Base-by-base conservation (phyloP, 2,329 filamentous ascomycete genomes). In the Penicillium sp. region DNA sequence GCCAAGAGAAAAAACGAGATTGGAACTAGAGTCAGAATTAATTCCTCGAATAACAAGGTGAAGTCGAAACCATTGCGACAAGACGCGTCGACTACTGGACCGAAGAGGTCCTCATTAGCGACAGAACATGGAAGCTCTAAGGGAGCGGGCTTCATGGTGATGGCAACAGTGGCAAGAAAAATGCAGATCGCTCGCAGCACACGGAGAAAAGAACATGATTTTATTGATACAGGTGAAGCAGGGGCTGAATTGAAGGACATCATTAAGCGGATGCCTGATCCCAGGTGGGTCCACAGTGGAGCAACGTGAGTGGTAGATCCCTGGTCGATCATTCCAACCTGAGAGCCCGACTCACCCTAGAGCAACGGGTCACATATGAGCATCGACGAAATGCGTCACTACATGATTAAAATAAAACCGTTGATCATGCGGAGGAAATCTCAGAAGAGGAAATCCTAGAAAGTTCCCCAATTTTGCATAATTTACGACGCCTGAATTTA, bases 61-160 rank as follows among this genome's bases (percentile, higher is more conserved):
- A 70, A 70, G 43, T 70, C 67, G 50, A 67, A 68, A 18, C 61
- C 62, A 56, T 61, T 52, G 41, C 54, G 58, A 49, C 62, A 70
- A 15, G 53, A 52, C 15, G 41, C 6, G 36, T 52, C 44, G n/a
- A 69, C 59, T 12, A 50, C 52, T 42, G 66, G 65, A 16, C 67
- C 66, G 39, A 69, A 69, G 13, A 45, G 42, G 45, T 68, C 57
- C 38, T 67, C 59, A 18, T 58, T 52, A 13, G 42, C 53, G 29
- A 53, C 42, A 4, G 59, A 53, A 49, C 60, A 63, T 24, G 39
- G 42, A 8, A n/a, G 15, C 15, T n/a, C n/a, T 26, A 39, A 49
- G n/a, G 36, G 31, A 28, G 38, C 26, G 33, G 38, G 21, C 38
- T 34, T 56, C 57, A 53, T 57, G 29, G 31, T 45, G 38, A 29